A percentile compares a stretch with the other conserved stretches of the same genome.
Evolutionary conservation across 495 filamentous ascomycete species (phyloP).

Genomic region (Aspergillus sparsus): DNA sequence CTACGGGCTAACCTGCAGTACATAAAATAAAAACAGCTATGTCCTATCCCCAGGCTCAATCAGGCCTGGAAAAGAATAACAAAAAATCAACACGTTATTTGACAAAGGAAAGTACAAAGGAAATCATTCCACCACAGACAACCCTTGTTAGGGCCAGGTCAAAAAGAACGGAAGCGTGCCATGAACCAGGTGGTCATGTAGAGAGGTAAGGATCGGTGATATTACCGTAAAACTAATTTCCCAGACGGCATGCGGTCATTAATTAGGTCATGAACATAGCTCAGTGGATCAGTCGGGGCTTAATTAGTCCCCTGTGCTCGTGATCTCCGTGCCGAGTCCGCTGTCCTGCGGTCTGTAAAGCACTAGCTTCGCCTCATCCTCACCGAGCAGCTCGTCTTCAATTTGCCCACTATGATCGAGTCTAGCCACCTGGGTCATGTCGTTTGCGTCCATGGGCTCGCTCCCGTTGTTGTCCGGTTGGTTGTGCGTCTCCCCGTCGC

Average conservation of each 20-base stretch:
- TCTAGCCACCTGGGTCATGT: slow-evolving; percentile 22
- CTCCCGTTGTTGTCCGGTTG: slow-evolving; percentile 21
- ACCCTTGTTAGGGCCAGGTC: slow-evolving; percentile 23
- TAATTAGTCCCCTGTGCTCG: slow-evolving; percentile 30
- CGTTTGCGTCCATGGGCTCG: slow-evolving; percentile 17
- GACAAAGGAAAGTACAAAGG: slow-evolving; percentile 28
- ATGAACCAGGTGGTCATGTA: slow-evolving; percentile 6
- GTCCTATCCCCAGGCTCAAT: slow-evolving; percentile 3
- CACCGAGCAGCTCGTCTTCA: slow-evolving; percentile 29
- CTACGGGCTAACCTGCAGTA: slow-evolving; percentile 9
- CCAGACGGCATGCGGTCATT: not conserved
- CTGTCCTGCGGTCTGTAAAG: slow-evolving; percentile 47
- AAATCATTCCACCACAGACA: slow-evolving; percentile 9
- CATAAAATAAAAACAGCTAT: slow-evolving; percentile 4
- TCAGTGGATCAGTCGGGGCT: not conserved
- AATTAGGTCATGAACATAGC: slow-evolving; percentile 4
- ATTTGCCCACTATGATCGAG: slow-evolving; percentile 20
- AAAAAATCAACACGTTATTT: slow-evolving; percentile 10
- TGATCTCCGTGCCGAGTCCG: slow-evolving; percentile 47
- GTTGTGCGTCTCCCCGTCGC: slow-evolving; percentile 16
- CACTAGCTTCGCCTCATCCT: slow-evolving; percentile 38
- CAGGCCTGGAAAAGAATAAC: not conserved
- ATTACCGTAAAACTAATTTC: slow-evolving; percentile 26
- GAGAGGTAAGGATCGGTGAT: slow-evolving; percentile 25
- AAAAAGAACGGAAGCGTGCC: slow-evolving; percentile 24